Conservation (phyloP, 345 rosid genomes). For the Barbarea vulgaris region DNA sequence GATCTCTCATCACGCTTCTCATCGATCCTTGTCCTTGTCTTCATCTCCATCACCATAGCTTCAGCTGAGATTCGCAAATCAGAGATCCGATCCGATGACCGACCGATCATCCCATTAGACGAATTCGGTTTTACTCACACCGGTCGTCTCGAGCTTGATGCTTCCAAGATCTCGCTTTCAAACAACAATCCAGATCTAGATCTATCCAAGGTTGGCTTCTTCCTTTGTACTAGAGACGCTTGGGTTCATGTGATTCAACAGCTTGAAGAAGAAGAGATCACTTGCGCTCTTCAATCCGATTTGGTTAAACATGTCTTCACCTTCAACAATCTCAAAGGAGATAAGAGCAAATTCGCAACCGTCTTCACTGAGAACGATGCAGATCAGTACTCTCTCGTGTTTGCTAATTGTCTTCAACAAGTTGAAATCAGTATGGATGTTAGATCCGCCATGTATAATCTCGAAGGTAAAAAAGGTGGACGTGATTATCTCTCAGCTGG, state of each 20-base stretch:
- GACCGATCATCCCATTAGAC: constrained; percentile 74
- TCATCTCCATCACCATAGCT: constrained; percentile 39
- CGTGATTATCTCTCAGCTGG: constrained; percentile 95
- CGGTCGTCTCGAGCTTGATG: constrained; percentile 82
- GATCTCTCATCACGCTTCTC: constrained; percentile 36
- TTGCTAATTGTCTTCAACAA: constrained; percentile 78
- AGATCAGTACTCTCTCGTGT: constrained; percentile 77
- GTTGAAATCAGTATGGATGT: constrained; percentile 78
- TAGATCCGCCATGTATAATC: constrained; percentile 82
- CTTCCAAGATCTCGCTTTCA: constrained; percentile 56
- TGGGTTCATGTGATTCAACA: constrained; percentile 80
- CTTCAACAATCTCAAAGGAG: constrained; percentile 56
- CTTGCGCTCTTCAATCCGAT: constrained; percentile 75
- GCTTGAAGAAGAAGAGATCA: constrained; percentile 69
- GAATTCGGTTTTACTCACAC: constrained; percentile 89
- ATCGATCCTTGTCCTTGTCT: constrained; percentile 23
- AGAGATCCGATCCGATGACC: constrained; percentile 76
- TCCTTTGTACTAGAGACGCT: constrained; percentile 86
- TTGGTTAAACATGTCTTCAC: constrained; percentile 62
- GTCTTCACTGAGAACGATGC: constrained; percentile 51
- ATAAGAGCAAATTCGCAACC: constrained; percentile 27
- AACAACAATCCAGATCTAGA: constrained; percentile 61
- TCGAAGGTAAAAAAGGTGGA: constrained; percentile 54
- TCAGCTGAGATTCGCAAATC: constrained; percentile 69
- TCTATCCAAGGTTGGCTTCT: constrained; percentile 76